phyloP scores from a whole-genome alignment of 306 rosid genomes.

The Vigna trinervia region DNA sequence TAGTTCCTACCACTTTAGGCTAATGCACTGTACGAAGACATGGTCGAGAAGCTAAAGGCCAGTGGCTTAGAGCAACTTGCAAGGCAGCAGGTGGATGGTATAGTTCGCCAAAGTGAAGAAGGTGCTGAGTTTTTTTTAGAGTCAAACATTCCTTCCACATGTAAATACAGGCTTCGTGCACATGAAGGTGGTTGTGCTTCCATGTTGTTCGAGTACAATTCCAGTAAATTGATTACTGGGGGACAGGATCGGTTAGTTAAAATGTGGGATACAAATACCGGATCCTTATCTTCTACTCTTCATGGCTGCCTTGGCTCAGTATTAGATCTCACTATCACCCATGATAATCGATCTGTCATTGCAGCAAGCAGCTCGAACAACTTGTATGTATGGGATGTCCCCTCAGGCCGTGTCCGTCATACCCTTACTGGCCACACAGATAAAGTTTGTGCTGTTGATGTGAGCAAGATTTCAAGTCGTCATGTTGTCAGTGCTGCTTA shows the following conservation, averaged over 20 bases:
- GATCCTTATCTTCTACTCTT: constrained; percentile 66
- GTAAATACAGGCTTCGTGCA: constrained; percentile 74
- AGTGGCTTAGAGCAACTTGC: constrained; percentile 93
- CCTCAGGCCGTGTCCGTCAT: constrained; percentile 83
- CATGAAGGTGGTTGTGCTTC: constrained; percentile 98
- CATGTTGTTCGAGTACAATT: constrained; percentile 76
- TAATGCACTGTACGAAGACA: constrained; percentile 90
- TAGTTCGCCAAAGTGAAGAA: constrained; percentile 93
- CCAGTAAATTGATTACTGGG: constrained; percentile 82
- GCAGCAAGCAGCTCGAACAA: constrained; percentile 99
- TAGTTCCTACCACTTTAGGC: constrained; percentile 60
- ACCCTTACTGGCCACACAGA: constrained; percentile 92
- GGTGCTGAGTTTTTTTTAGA: constrained; percentile 92
- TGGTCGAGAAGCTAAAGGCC: constrained; percentile 74
- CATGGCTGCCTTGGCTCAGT: constrained; percentile 94
- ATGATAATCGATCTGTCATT: constrained; percentile 83
- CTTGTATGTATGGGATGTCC: constrained; percentile 85
- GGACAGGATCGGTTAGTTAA: constrained; percentile 92
- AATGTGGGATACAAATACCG: constrained; percentile 89
- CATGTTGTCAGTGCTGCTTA: constrained; percentile 91
- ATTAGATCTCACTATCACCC: constrained; percentile 83
- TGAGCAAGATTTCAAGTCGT: constrained; percentile 86
- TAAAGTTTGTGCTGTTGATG: constrained; percentile 97
- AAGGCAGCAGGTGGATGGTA: constrained; percentile 94
- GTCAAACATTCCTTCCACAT: constrained; percentile 73